Conservation (phyloP, 2,329 filamentous ascomycete species). For the Aphanocladium album region DNA sequence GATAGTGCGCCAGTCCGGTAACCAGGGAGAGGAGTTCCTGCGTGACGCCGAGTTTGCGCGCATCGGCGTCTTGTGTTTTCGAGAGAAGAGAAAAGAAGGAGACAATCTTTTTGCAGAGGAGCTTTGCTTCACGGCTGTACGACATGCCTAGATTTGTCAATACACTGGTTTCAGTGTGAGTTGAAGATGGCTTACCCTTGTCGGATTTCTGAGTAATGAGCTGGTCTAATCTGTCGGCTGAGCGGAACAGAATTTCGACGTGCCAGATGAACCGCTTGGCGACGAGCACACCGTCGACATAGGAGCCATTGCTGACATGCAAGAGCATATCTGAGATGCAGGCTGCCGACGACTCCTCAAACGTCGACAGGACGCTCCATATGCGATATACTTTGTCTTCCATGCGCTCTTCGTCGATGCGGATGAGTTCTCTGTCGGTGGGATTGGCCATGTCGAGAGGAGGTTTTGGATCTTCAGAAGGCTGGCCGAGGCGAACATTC, state of each 20-base stretch:
- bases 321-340: slow-evolving; percentile 99
- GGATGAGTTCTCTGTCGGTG: slow-evolving; percentile 68
- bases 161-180: too few species aligned
- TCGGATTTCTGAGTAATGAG: slow-evolving; percentile 64
- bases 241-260: slow-evolving; percentile 86
- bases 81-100: slow-evolving; percentile 94
- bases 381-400: slow-evolving; percentile 97
- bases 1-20: slow-evolving; percentile 91
- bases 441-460: slow-evolving; percentile 41
- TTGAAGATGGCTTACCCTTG: slow-evolving; percentile 57
- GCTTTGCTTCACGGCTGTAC: slow-evolving; percentile 92
- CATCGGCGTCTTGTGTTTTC: slow-evolving; percentile 88
- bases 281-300: slow-evolving; percentile 89
- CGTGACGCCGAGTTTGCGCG: slow-evolving; percentile 87
- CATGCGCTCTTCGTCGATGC: slow-evolving; percentile 85
- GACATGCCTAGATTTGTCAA: slow-evolving; percentile 59
- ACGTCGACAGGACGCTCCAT: slow-evolving; percentile 95
- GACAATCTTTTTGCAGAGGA: slow-evolving; percentile 99
- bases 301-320: slow-evolving; percentile 95
- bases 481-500: slow-evolving; percentile 81
- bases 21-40: slow-evolving; percentile 97
- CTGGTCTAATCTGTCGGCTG: slow-evolving; percentile 77
- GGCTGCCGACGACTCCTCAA: slow-evolving; percentile 94
- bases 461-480: slow-evolving; percentile 44
- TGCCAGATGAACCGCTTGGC: slow-evolving; percentile 96